Evolutionary conservation across 495 filamentous ascomycete species (phyloP).

Genomic region (Trichoderma asperelloides): DNA sequence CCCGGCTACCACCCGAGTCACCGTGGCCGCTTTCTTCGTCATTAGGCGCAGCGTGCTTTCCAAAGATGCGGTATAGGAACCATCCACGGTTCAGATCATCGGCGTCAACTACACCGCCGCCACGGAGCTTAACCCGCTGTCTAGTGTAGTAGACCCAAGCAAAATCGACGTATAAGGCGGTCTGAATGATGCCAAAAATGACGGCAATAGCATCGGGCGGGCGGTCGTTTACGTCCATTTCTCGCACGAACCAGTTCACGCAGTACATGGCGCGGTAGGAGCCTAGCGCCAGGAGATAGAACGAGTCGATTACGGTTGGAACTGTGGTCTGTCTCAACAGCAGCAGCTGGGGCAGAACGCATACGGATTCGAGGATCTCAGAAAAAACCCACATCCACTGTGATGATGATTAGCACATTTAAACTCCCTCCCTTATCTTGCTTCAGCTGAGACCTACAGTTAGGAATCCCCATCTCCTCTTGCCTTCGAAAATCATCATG

Average conservation of each 20-base stretch:
- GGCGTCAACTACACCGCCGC: slow-evolving; percentile 84
- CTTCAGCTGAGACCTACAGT: slow-evolving; percentile 37
- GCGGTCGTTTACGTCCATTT: slow-evolving; percentile 43
- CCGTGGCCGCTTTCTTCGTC: slow-evolving; percentile 43
- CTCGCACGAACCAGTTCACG: slow-evolving; percentile 78
- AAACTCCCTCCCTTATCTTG: neutral
- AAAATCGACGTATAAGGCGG: slow-evolving; percentile 86
- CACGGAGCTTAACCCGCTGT: slow-evolving; percentile 87
- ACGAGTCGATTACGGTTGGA: slow-evolving; percentile 91
- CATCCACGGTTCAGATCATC: slow-evolving; percentile 82
- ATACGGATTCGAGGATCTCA: slow-evolving; percentile 81
- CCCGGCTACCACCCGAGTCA: slow-evolving; percentile 18
- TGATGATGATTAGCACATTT: neutral
- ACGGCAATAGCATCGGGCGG: slow-evolving; percentile 62
- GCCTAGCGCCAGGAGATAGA: slow-evolving; percentile 82
- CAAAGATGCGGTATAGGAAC: slow-evolving; percentile 50
- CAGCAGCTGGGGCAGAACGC: slow-evolving; percentile 82
- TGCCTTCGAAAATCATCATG: slow-evolving; percentile 50
- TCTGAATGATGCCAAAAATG: slow-evolving; percentile 85
- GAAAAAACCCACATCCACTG: slow-evolving; percentile 79
- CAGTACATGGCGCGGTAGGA: slow-evolving; percentile 88
- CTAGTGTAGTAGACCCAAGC: slow-evolving; percentile 93
- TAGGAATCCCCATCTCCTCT: slow-evolving; percentile 35
- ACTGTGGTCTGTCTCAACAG: slow-evolving; percentile 89
- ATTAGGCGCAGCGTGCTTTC: slow-evolving; percentile 26